Evolutionary conservation across 148 eudicot species (phyloP), one percentile per base, ranked within the genome.

Genomic region (Tetragonia tetragonoides): DNA sequence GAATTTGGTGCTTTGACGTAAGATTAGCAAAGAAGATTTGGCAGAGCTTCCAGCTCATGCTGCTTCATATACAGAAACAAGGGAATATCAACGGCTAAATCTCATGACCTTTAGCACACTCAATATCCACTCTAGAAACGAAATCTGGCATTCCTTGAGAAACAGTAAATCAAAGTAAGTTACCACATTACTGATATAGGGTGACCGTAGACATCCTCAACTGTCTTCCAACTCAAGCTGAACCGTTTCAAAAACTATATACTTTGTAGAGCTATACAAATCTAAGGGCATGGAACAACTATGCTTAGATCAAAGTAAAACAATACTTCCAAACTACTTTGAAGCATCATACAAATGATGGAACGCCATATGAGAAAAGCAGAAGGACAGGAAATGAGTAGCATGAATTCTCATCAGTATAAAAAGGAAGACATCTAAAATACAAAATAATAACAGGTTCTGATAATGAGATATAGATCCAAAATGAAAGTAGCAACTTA

Each of bases 401-500:
- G 70, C 24, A 44, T 18, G 24, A 34, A 21, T 44, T 9, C 34
- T 28, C 10, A 57, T n/a, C 14, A 60, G 12, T 28, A 17, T 3
- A 61, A 3, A 14, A 14, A 39, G 23, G 12, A 60, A 42, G 37
- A 28, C 38, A 67, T 1, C 12, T 49, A 38, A 49, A 2, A 66
- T 60, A n/a, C 64, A 60, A n/a, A 21, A 57, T 60, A 60, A 60
- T 21, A 7, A 60, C 39, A 18, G 17, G 49, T 7, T 23, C 16
- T 24, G 42, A 66, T 41, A 28, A 34, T 73, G 8, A 21, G 38
- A 51, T 49, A 70, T 42, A 6, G 2, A 3, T 54, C 57, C 61
- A 77, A 21, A n/a, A 42, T 51, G 42, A 62, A 76, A 68, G 62
- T 16, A 40, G 61, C 18, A 69, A 84, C 90, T 85, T 81, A 93